phyloP scores from a whole-genome alignment of 495 filamentous ascomycete species.

The Penicillium simplicissimum region DNA sequence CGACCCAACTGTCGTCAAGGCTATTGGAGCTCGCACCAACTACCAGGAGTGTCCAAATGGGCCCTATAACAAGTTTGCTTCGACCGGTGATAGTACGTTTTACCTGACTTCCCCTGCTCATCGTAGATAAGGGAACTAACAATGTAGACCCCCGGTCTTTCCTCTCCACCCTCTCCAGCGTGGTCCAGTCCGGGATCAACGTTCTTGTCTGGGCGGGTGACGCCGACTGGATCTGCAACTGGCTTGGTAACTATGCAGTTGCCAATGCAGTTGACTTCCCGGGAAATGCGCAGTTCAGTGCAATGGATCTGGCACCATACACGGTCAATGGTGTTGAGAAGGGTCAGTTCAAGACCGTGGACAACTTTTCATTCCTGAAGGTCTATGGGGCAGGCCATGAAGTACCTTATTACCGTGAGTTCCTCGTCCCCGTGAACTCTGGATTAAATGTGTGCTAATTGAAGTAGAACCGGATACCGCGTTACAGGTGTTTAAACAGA shows the following conservation, averaged over 20 bases:
- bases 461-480: slow-evolving; percentile 44
- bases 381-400: slow-evolving; percentile 57
- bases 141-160: slow-evolving; percentile 45
- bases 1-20: slow-evolving; percentile 40
- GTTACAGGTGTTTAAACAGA: slow-evolving; percentile 55
- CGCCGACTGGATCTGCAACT: slow-evolving; percentile 60
- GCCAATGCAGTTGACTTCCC: slow-evolving; percentile 46
- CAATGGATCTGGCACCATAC: slow-evolving; percentile 41
- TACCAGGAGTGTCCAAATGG: slow-evolving; percentile 48
- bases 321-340: slow-evolving; percentile 47
- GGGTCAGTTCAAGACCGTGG: slow-evolving; percentile 53
- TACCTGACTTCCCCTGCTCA: neutral
- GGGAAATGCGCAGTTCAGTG: slow-evolving; percentile 39
- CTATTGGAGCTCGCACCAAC: slow-evolving; percentile 51
- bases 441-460: slow-evolving; percentile 6
- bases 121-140: neutral
- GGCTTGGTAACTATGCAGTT: slow-evolving; percentile 45
- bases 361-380: slow-evolving; percentile 52
- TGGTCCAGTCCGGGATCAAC: slow-evolving; percentile 50
- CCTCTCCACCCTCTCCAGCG: slow-evolving; percentile 45
- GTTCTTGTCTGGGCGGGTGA: slow-evolving; percentile 59
- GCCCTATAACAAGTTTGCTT: slow-evolving; percentile 41
- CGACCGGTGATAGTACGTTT: slow-evolving; percentile 48
- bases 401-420: slow-evolving; percentile 48
- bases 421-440: neutral